Evolutionary conservation across 2,329 filamentous ascomycete species (phyloP).

Genomic region (Bertia moriformis): DNA sequence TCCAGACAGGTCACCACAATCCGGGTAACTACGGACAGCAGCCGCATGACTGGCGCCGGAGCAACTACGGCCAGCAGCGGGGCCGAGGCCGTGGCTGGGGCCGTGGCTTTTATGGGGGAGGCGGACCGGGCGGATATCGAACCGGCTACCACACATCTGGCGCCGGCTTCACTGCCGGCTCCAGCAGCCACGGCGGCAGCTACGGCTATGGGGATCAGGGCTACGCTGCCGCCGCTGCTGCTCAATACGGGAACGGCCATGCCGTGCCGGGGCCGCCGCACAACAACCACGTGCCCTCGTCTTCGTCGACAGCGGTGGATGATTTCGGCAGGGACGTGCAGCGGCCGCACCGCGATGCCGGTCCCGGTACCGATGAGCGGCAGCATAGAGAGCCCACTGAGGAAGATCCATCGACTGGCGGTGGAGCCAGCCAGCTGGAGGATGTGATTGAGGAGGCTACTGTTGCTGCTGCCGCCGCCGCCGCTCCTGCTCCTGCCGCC

Average conservation of each 20-base stretch:
- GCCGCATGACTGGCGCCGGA: slow-evolving; percentile 64
- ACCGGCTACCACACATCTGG: too few relatives aligned
- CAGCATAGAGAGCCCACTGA: background rate
- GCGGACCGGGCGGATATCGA: slow-evolving; percentile 23
- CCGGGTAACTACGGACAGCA: slow-evolving; percentile 72
- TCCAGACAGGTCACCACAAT: slow-evolving; percentile 64
- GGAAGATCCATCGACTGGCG: background rate
- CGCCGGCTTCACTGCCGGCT: too few relatives aligned
- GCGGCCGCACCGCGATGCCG: background rate
- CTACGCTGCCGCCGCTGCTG: too few relatives aligned
- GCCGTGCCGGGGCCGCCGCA: too few relatives aligned
- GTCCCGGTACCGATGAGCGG: background rate
- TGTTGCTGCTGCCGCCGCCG: too few relatives aligned
- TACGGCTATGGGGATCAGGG: slow-evolving; percentile 9
- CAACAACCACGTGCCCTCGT: too few relatives aligned
- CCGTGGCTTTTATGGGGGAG: slow-evolving; percentile 38
- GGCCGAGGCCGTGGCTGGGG: slow-evolving; percentile 53
- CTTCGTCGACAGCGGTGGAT: too few relatives aligned
- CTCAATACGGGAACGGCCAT: too few relatives aligned
- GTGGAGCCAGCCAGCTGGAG: too few relatives aligned
- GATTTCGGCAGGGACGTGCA: background rate
- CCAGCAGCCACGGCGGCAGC: slow-evolving; percentile 17
- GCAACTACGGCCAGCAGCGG: slow-evolving; percentile 17
- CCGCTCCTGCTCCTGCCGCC: too few relatives aligned
- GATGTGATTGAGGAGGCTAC: too few relatives aligned